Evolutionary conservation across 2,329 filamentous ascomycete species (phyloP), one percentile per base, ranked within the genome.

Genomic region (Xylaria sp.): DNA sequence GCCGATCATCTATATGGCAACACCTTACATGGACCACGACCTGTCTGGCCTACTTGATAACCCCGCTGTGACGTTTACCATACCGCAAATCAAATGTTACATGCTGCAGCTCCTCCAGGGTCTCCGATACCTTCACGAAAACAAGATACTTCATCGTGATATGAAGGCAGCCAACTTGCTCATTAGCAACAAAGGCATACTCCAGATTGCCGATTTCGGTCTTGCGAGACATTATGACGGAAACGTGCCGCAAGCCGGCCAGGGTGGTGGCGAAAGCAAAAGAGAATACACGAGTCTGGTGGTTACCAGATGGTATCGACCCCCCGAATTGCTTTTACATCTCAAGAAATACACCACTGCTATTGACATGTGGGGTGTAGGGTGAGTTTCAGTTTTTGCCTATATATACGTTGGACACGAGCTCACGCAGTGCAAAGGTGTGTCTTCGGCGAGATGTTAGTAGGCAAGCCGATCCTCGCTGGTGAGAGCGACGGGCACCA

Each of bases 111-210:
- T 99, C 34, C 87, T 99, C 59, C 91, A 97, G 76, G 96, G 96
- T 3, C 85, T 97, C 43, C 88, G 89, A 70, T 99, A 98, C 80
- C 85, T 99, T 50, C 96, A 99, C 82, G 92, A 94, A 70, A 93
- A 87, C 77, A 87, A 91, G 75, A 98, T 99, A 71, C 84, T 99
- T 28, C 96, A 99, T 79, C 91, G 96, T 78, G 96, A 99, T 77
- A 98, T 99, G 94, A 99, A 99, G 83, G 96, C 96, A 2, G 96
- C 96, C 76, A 99, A 99, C 78, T 86, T 99, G 36, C 88, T 99
- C 67, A 99, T 99, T 81, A 97, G 93, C 82, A 98, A 99, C 80
- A 87, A 89, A 63, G 96, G 96, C 25, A 91, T 97, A 64, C 87
- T 99, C 12, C 95, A 98, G 80, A 98, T 99, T 80, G 96, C 94